Evolutionary conservation across 257 asterid species (phyloP).

Genomic region (Hygrophila difformis): DNA sequence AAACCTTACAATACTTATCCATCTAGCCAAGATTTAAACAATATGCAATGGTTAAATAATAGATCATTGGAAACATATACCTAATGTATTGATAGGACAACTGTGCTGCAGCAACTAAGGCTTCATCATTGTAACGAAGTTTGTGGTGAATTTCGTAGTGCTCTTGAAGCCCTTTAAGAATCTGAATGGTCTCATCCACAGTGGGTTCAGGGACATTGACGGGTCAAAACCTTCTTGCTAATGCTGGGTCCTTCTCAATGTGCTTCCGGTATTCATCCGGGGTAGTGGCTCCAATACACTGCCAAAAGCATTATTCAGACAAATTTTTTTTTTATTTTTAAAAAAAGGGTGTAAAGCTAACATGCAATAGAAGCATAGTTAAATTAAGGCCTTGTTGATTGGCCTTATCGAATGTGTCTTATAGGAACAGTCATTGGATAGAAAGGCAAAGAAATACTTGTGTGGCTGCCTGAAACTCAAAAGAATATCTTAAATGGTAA

Average conservation of each 20-base stretch:
- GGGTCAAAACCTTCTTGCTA: slow-evolving; percentile 93
- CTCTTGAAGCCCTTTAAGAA: slow-evolving; percentile 79
- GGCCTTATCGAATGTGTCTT: too few relatives aligned
- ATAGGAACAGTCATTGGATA: too few relatives aligned
- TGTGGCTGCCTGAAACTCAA: too few relatives aligned
- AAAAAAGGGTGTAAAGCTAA: too few relatives aligned
- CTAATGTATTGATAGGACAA: slow-evolving; percentile 91
- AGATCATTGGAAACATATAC: slow-evolving; percentile 33
- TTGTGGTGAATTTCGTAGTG: slow-evolving; percentile 96
- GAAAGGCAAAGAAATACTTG: too few relatives aligned
- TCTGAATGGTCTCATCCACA: slow-evolving; percentile 89
- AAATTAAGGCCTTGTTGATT: too few relatives aligned
- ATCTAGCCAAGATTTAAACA: too few relatives aligned
- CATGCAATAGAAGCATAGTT: too few relatives aligned
- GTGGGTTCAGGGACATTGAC: slow-evolving; percentile 96
- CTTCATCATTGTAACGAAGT: slow-evolving; percentile 87
- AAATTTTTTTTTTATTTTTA: too few relatives aligned
- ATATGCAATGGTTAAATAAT: too few relatives aligned
- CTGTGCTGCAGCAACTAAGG: slow-evolving; percentile 81
- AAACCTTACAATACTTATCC: too few relatives aligned
- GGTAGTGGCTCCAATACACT: slow-evolving; percentile 98
- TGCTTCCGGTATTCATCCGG: slow-evolving; percentile 85
- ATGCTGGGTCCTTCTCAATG: slow-evolving; percentile 93
- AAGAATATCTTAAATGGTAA: too few relatives aligned
- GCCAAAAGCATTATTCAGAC: slow-evolving; percentile 12